Percentiles rank a stretch among this genome's conserved stretches.
Evolutionary conservation across 2,329 filamentous ascomycete species (phyloP).

Genomic region (Fusarium robinianum): DNA sequence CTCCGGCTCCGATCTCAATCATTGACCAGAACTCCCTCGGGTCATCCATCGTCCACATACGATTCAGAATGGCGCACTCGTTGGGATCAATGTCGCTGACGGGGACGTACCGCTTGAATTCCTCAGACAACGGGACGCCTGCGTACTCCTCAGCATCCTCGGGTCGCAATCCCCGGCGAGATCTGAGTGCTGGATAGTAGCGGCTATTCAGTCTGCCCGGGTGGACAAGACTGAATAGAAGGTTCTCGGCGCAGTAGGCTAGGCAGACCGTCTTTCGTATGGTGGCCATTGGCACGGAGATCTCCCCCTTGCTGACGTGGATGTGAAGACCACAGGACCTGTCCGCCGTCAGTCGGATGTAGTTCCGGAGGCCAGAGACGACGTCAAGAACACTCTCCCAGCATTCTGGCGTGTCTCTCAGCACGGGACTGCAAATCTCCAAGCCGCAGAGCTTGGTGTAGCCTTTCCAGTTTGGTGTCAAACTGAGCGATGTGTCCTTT

Average conservation of each 20-base stretch:
- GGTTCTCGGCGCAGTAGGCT: constrained; percentile 17
- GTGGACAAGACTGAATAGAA: constrained; percentile 21
- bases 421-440: constrained; percentile 21
- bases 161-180: too few relatives aligned
- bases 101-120: constrained; percentile 6
- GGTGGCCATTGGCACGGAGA: constrained; percentile 7
- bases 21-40: neutral
- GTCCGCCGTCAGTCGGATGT: constrained; percentile 12
- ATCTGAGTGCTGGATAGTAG: too few relatives aligned
- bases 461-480: neutral
- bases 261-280: constrained; percentile 20
- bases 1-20: too few relatives aligned
- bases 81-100: neutral
- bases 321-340: constrained; percentile 23
- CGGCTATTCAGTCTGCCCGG: neutral
- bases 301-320: constrained; percentile 21
- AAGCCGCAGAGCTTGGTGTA: constrained; percentile 11
- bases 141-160: neutral
- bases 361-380: constrained; percentile 17
- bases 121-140: neutral
- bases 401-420: constrained; percentile 12
- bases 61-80: constrained; percentile 8
- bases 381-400: constrained; percentile 26
- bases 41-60: constrained; percentile 7
- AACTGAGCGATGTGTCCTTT: constrained; percentile 3